Conservation (phyloP, 202 grass and related monocot genomes). For the Brachypodium distachyon region DNA sequence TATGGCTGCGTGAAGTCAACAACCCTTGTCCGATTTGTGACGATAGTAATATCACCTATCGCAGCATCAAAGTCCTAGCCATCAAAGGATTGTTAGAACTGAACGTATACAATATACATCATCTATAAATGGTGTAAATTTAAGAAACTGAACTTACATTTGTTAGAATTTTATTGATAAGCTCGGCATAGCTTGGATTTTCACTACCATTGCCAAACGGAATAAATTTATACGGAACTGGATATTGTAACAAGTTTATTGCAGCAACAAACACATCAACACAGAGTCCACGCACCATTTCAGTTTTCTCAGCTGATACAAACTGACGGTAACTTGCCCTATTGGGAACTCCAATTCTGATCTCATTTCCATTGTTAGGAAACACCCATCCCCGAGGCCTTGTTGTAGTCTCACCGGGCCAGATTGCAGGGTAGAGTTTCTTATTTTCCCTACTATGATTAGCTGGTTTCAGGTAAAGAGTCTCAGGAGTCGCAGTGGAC, state of each 20-base stretch:
- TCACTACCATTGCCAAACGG: conserved; percentile 47
- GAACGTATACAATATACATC: background rate
- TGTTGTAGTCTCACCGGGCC: conserved; percentile 54
- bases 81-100: background rate
- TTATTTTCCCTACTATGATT: conserved; percentile 31
- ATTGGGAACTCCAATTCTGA: conserved; percentile 66
- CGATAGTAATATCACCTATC: conserved; percentile 61
- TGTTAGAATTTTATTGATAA: conserved; percentile 40
- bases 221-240: conserved; percentile 52
- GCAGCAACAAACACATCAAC: conserved; percentile 86
- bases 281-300: conserved; percentile 46
- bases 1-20: conserved; percentile 92
- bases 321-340: conserved; percentile 69
- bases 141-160: conserved; percentile 55
- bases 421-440: conserved; percentile 42
- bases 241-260: conserved; percentile 58
- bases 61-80: conserved; percentile 67
- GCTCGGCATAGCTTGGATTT: conserved; percentile 52
- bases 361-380: conserved; percentile 57
- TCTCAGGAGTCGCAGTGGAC: conserved; percentile 50
- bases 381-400: conserved; percentile 80
- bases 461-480: conserved; percentile 46
- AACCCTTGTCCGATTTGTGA: conserved; percentile 70
- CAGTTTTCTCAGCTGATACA: conserved; percentile 33
- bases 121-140: background rate